These are phyloP conservation scores for Picochlorum sp. DNA, from an alignment of 139 green algal species.

Conservation along the genomic window DNA sequence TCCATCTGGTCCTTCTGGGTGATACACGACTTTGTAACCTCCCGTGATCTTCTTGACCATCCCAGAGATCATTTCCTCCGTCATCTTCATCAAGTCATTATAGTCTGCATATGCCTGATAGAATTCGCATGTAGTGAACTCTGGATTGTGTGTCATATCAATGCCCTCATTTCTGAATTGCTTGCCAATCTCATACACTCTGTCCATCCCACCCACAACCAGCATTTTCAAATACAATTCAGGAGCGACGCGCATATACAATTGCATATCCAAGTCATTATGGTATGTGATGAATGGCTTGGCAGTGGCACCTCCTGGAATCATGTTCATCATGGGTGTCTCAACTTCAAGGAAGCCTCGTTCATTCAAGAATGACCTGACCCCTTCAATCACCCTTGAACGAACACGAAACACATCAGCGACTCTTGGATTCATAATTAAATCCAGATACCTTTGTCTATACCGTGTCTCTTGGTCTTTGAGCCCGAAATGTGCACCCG, in stretches of 20 bases:
- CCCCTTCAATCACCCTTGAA: conserved; percentile 72
- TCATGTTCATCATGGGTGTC: conserved; percentile 92
- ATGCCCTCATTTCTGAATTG: conserved; percentile 97
- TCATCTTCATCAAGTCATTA: conserved; percentile 95
- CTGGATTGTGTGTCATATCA: conserved; percentile 99
- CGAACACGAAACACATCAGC: conserved; percentile 77
- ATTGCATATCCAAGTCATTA: conserved; percentile 97
- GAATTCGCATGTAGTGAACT: conserved; percentile 99
- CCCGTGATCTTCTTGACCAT: conserved; percentile 90
- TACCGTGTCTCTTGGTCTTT: conserved; percentile 94
- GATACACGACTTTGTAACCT: conserved; percentile 90
- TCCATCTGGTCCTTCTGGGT: conserved; percentile 79
- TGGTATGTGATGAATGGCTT: conserved; percentile 95
- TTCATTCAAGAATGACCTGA: conserved; percentile 85
- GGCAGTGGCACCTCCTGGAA: conserved; percentile 83
- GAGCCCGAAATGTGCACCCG: conserved; percentile 64
- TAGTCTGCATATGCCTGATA: conserved; percentile 98
- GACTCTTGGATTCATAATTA: conserved; percentile 76
- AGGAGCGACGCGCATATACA: conserved; percentile 97
- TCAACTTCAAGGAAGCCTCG: conserved; percentile 92
- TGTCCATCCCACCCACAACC: conserved; percentile 94
- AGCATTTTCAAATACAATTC: conserved; percentile 99
- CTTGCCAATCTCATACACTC: conserved; percentile 77
- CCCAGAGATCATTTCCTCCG: conserved; percentile 83
- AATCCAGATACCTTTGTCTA: conserved; percentile 94